Percentiles rank a stretch among this genome's conserved stretches.
Evolutionary conservation across 1,284 basidiomycete species (phyloP).

Genomic region (Taiwanofungus camphoratus): DNA sequence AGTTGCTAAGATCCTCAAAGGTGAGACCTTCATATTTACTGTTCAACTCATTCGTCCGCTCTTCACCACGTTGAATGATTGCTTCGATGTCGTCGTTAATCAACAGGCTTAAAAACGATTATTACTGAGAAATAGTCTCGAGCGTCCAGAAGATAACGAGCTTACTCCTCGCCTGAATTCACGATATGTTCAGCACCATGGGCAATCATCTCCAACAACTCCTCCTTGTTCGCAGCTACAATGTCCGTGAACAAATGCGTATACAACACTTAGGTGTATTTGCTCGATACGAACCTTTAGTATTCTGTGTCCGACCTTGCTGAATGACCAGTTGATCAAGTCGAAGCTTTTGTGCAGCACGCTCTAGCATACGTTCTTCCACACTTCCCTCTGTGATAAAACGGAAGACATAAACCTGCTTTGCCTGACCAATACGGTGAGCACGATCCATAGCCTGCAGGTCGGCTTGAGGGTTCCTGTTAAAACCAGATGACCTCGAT

Average conservation of each 20-base stretch:
- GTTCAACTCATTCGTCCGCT: conserved; percentile 84
- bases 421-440: conserved; percentile 97
- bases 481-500: no score
- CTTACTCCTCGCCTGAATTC: conserved; percentile 64
- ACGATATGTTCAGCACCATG: conserved; percentile 98
- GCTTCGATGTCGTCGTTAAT: conserved; percentile 93
- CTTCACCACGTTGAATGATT: conserved; percentile 90
- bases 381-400: conserved; percentile 97
- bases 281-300: conserved; percentile 49
- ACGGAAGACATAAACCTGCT: conserved; percentile 97
- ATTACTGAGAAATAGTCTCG: no score
- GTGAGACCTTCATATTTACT: conserved; percentile 92
- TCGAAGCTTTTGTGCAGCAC: conserved; percentile 94
- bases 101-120: conserved; percentile 49
- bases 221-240: conserved; percentile 89
- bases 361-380: conserved; percentile 95
- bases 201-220: conserved; percentile 96
- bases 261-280: neutral
- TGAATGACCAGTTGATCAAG: conserved; percentile 98
- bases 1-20: conserved; percentile 94
- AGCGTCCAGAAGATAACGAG: no score
- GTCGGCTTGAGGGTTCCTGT: conserved; percentile 96
- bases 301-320: conserved; percentile 77
- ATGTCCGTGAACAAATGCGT: neutral
- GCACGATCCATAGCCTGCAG: conserved; percentile 99